Base-by-base conservation (phyloP, 805 yeast genomes). In the Candida krabiensis region DNA sequence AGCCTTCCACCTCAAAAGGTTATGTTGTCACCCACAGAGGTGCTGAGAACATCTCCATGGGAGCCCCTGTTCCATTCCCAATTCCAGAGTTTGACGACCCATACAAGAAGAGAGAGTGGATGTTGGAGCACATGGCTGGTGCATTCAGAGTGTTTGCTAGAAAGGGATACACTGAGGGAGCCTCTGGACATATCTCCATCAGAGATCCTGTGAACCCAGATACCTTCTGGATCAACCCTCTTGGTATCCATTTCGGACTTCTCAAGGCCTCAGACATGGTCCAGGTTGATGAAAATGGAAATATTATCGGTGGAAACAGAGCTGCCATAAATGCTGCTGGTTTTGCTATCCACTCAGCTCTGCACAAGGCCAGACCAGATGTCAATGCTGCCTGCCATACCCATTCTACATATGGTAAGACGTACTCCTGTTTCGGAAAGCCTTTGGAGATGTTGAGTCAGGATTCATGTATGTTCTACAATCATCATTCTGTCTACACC, bases 171-270 rank as follows among this genome's bases (percentile, higher is more conserved):
- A 69, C 80, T 13, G 88, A 85, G 58, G 96, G 95, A 12, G 61
- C 79, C 15, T 88, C 95, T 0, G 96, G 96, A 16, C 96, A 87
- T 58, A 86, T 87, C 41, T 83, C 93, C 7, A 73, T 87, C 9
- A 73, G 93, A 50, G 96, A 87, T 55, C 96, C 96, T 3, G 79
- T 84, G 30, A 79, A 82, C 46, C 83, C 83, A n/a, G 59, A 69
- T 31, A 84, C 91, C 3, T 87, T 87, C 60, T 87, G 96, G 96
- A 85, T 87, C 58, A 87, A 87, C 63, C 96, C 96, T 4, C 66
- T 87, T 46, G 91, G 84, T n/a, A 73, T 71, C 48, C 96, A 87
- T 61, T 87, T 84, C 59, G 70, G 75, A 15, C 55, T 75, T 30
- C 63, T 81, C 55, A 75, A 67, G 48, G 84, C 79, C 19, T 66